Conservation (phyloP, 108 stramenopile species). For the Fragilaria crotonensis region DNA sequence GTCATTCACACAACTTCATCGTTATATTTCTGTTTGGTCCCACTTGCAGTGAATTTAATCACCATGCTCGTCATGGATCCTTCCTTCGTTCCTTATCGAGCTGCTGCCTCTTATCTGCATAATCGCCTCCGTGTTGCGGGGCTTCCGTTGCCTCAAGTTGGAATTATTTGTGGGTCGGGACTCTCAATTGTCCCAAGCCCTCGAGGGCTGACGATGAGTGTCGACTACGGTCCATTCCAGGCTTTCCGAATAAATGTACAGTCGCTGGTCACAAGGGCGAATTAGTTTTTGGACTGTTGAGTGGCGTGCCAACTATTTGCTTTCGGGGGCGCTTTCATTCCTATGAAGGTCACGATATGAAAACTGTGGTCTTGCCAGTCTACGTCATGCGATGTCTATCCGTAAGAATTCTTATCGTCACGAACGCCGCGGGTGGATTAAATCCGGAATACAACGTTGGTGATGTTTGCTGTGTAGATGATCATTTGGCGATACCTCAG, state of each 20-base stretch:
- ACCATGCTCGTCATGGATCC: constrained; percentile 14
- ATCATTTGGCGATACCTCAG: constrained; percentile 83
- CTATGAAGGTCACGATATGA: constrained; percentile 89
- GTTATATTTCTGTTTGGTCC: too few relatives aligned
- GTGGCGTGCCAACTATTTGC: constrained; percentile 57
- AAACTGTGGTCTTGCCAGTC: constrained; percentile 78
- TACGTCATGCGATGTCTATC: constrained; percentile 76
- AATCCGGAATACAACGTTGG: constrained; percentile 73
- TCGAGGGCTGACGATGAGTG: constrained; percentile 45
- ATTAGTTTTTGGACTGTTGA: constrained; percentile 74
- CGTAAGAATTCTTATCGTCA: constrained; percentile 73
- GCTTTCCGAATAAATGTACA: constrained; percentile 72
- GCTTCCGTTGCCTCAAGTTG: constrained; percentile 45
- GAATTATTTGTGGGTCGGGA: constrained; percentile 89
- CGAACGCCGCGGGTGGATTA: constrained; percentile 91
- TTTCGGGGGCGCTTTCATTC: constrained; percentile 91
- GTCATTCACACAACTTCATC: too few relatives aligned
- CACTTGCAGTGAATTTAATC: constrained; percentile 7
- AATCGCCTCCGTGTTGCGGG: constrained; percentile 23
- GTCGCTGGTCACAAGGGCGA: constrained; percentile 87
- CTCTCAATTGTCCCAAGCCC: constrained; percentile 60
- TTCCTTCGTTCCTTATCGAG: constrained; percentile 54
- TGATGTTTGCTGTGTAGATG: constrained; percentile 79
- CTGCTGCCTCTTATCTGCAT: constrained; percentile 44
- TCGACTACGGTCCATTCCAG: constrained; percentile 77